These are phyloP conservation scores for Striga asiatica DNA, from an alignment of 257 asterid genomes.

Conservation along the genomic window DNA sequence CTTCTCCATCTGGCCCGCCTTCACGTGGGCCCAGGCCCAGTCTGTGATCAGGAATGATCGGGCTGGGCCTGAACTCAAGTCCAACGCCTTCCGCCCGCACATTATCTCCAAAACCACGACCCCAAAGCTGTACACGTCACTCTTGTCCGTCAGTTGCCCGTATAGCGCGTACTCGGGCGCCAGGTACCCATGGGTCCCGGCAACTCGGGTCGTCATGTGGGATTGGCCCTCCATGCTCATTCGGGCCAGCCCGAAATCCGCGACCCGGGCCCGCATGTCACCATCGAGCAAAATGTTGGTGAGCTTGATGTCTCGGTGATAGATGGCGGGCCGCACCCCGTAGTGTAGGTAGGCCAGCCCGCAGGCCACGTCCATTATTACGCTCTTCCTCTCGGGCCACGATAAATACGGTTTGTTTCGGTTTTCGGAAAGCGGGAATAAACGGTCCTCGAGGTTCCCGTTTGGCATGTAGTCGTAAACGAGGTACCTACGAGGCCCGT, in stretches of 20 bases:
- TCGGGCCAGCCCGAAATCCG: slow-evolving; percentile 80
- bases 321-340: slow-evolving; percentile 79
- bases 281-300: slow-evolving; percentile 70
- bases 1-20: slow-evolving; percentile 43
- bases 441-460: slow-evolving; percentile 79
- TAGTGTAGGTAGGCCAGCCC: slow-evolving; percentile 67
- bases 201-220: slow-evolving; percentile 82
- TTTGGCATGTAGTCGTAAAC: slow-evolving; percentile 83
- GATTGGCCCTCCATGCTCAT: slow-evolving; percentile 72
- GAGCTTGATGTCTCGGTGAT: slow-evolving; percentile 77
- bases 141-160: slow-evolving; percentile 81
- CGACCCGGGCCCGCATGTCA: slow-evolving; percentile 85
- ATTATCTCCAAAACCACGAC: slow-evolving; percentile 81
- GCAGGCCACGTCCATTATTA: slow-evolving; percentile 78
- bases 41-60: slow-evolving; percentile 53
- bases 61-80: slow-evolving; percentile 44
- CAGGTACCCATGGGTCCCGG: slow-evolving; percentile 88
- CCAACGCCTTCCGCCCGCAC: slow-evolving; percentile 90
- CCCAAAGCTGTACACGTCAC: slow-evolving; percentile 90
- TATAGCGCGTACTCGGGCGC: slow-evolving; percentile 93
- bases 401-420: slow-evolving; percentile 23
- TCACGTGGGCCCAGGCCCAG: slow-evolving; percentile 89
- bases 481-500: no score
- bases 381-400: slow-evolving; percentile 77
- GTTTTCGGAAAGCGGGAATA: slow-evolving; percentile 26